phyloP scores from a whole-genome alignment of 2,329 filamentous ascomycete species.

The Epichloe brachyelytri region DNA sequence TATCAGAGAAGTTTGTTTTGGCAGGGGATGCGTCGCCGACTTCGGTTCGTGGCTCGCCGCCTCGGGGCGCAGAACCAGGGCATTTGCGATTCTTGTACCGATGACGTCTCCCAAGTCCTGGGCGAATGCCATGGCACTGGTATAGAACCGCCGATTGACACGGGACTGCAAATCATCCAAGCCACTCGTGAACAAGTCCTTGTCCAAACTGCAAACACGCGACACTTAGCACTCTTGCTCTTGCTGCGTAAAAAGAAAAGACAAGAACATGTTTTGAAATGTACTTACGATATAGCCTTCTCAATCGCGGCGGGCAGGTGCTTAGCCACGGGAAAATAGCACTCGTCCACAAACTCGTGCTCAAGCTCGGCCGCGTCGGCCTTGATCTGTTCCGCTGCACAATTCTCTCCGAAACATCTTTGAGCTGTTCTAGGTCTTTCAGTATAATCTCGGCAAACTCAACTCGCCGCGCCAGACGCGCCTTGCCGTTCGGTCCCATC shows the following conservation, averaged over 20 bases:
- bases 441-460: constrained; percentile 72
- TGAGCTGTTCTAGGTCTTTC: constrained; percentile 65
- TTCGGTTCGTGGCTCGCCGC: constrained; percentile 17
- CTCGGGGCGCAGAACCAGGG: background rate
- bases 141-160: constrained; percentile 44
- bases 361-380: constrained; percentile 65
- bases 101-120: constrained; percentile 44
- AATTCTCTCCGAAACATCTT: constrained; percentile 53
- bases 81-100: constrained; percentile 33
- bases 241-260: background rate
- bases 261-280: background rate
- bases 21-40: constrained; percentile 33
- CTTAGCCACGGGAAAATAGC: constrained; percentile 81
- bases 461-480: constrained; percentile 67
- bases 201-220: constrained; percentile 42
- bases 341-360: constrained; percentile 67
- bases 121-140: constrained; percentile 43
- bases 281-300: constrained; percentile 63
- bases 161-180: constrained; percentile 36
- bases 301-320: constrained; percentile 67
- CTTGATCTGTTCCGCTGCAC: constrained; percentile 69
- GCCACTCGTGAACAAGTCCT: constrained; percentile 42
- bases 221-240: constrained; percentile 18
- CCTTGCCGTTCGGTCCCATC: constrained; percentile 76
- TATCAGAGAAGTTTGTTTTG: constrained; percentile 48